Evolutionary conservation across 495 filamentous ascomycete genomes (phyloP), one percentile per base, ranked within the genome.

Genomic region (Parathielavia appendiculata): DNA sequence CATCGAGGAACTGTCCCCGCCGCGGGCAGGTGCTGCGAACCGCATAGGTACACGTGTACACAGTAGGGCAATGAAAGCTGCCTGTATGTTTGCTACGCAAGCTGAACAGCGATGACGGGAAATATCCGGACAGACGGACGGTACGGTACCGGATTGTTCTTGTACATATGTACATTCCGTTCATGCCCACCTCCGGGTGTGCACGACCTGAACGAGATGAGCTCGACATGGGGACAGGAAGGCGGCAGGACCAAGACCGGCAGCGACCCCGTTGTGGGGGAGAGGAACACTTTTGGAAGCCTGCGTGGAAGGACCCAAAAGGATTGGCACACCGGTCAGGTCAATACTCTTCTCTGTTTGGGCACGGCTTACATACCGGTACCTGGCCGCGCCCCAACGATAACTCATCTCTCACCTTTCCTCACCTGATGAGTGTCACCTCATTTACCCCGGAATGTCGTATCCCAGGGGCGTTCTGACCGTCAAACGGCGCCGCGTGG

Each of bases 201-300:
- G 45, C 54, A 50, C 54, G 54, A 45, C 35, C 44, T 45, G 54
- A 12, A 11, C 54, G 44, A 56, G 44, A 56, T 50, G 54, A 57
- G 32, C 35, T 17, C 1, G 26, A 30, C 26, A 2, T 6, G 26
- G 6, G 26, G 26, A 6, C 6, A 3, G 35, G 32, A 35, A 56
- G 23, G 45, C 23, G 35, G 14, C 8, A 32, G 51, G 17, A 41
- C 49, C 49, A 51, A 39, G 34, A 38, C 35, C 34, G 30, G 51
- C 51, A 53, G 51, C 36, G 30, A 53, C 38, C 32, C 47, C 41
- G 30, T n/a, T 56, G 26, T 43, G 41, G 52, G 20, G 32, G 26
- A n/a, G 35, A 39, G 17, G 58, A 61, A 58, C 19, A 36, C 22
- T 64, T 61, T 58, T 64, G 62, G 62, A 64, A 64, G 54, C 62